These are phyloP conservation scores for Claviceps sp. DNA, from an alignment of 2,329 filamentous ascomycete genomes.

Conservation along the genomic window DNA sequence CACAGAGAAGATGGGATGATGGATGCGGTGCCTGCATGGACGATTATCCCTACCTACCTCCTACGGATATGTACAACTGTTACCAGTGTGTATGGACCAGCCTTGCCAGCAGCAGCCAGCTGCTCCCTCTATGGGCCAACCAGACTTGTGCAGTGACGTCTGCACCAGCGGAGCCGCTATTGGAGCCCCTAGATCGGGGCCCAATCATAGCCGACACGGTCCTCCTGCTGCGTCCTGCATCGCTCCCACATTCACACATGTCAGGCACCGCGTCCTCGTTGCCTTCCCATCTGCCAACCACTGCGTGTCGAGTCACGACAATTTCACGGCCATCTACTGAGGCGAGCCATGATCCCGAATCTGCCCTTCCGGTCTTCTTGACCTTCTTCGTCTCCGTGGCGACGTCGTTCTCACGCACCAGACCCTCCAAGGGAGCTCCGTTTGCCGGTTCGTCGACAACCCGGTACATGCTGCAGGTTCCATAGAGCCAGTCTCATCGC, in stretches of 20 bases:
- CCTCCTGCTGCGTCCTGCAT: background rate
- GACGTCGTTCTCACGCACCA: background rate
- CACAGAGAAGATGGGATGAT: too few relatives aligned
- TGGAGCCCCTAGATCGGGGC: background rate
- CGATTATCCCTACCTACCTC: too few relatives aligned
- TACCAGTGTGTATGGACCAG: too few relatives aligned
- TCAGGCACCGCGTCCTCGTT: background rate
- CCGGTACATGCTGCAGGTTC: background rate
- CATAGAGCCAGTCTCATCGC: background rate
- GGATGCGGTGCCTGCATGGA: too few relatives aligned
- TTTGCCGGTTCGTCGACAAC: background rate
- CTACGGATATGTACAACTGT: too few relatives aligned
- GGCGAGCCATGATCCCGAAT: background rate
- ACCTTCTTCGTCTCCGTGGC: background rate
- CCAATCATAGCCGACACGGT: background rate
- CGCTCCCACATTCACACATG: background rate
- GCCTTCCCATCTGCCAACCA: background rate
- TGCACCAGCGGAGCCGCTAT: background rate
- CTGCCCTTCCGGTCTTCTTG: background rate
- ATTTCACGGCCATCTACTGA: background rate
- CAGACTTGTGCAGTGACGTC: background rate
- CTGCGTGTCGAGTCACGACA: background rate
- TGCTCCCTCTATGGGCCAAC: background rate
- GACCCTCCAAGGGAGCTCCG: background rate
- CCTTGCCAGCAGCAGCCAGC: too few relatives aligned